Evolutionary conservation across 108 stramenopile species (phyloP).

Genomic region (Epipyxis sp.): DNA sequence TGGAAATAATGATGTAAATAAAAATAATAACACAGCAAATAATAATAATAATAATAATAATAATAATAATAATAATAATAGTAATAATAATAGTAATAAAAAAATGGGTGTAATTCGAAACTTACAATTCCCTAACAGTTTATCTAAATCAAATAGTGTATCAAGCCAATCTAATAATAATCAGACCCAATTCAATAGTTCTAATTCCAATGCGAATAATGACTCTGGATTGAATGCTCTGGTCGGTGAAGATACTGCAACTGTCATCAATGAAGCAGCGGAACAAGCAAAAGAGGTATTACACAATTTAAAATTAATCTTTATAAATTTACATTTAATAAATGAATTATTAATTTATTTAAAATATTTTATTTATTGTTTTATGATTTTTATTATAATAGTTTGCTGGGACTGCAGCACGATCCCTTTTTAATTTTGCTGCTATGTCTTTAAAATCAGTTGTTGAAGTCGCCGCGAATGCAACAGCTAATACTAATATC

Average conservation of each 20-base stretch:
- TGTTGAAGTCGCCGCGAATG: background rate
- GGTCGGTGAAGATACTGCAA: background rate
- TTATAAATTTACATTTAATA: too few species aligned
- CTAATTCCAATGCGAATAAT: background rate
- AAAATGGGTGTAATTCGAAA: background rate
- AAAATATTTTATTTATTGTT: too few species aligned
- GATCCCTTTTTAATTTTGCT: background rate
- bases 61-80: too few species aligned
- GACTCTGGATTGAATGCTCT: background rate
- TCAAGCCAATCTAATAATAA: background rate
- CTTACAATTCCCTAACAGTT: background rate
- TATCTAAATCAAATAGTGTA: background rate
- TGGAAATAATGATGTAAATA: too few species aligned
- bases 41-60: too few species aligned
- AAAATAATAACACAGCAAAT: too few species aligned
- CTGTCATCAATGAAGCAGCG: background rate
- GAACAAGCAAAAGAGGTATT: background rate
- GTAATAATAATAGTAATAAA: background rate
- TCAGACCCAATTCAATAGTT: background rate
- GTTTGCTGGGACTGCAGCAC: background rate
- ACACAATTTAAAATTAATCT: too few species aligned
- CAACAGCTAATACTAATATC: background rate
- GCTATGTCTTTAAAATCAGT: background rate
- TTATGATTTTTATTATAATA: too few species aligned
- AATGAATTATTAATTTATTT: too few species aligned